Conservation (phyloP, 345 rosid genomes). For the Rhodamnia argentea region DNA sequence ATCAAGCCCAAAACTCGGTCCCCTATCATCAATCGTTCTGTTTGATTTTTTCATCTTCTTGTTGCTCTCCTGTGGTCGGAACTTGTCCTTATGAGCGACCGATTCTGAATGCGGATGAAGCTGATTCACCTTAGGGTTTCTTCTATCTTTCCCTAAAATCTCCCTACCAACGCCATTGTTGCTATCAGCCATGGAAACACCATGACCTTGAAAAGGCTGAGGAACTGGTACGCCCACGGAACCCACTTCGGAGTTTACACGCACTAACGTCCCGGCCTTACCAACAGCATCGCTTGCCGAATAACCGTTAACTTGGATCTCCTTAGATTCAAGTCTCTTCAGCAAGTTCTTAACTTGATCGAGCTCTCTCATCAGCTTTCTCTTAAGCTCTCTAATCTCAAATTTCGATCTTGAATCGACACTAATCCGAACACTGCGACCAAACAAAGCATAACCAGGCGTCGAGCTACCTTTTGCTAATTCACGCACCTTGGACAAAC, state of each 20-base stretch:
- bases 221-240: slow-evolving; percentile 25
- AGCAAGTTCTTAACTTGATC: slow-evolving; percentile 36
- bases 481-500: neutral
- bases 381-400: slow-evolving; percentile 30
- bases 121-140: slow-evolving; percentile 16
- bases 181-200: slow-evolving; percentile 17
- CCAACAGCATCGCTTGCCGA: slow-evolving; percentile 7
- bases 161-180: slow-evolving; percentile 10
- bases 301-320: slow-evolving; percentile 2
- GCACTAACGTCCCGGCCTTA: slow-evolving; percentile 17
- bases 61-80: slow-evolving; percentile 13
- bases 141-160: slow-evolving; percentile 19
- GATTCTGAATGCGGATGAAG: slow-evolving; percentile 10
- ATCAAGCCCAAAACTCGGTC: slow-evolving; percentile 9
- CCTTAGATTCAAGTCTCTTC: slow-evolving; percentile 32
- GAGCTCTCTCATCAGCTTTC: slow-evolving; percentile 48
- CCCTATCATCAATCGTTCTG: slow-evolving; percentile 8
- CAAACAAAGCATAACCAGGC: slow-evolving; percentile 31
- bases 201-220: slow-evolving; percentile 1
- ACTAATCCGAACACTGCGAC: slow-evolving; percentile 27
- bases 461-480: slow-evolving; percentile 7
- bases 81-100: slow-evolving; percentile 13
- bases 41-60: slow-evolving; percentile 39
- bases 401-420: slow-evolving; percentile 18
- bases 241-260: slow-evolving; percentile 42